These are phyloP conservation scores for Suillus tomentosus DNA, from an alignment of 768 basidiomycete species.

Conservation along the genomic window DNA sequence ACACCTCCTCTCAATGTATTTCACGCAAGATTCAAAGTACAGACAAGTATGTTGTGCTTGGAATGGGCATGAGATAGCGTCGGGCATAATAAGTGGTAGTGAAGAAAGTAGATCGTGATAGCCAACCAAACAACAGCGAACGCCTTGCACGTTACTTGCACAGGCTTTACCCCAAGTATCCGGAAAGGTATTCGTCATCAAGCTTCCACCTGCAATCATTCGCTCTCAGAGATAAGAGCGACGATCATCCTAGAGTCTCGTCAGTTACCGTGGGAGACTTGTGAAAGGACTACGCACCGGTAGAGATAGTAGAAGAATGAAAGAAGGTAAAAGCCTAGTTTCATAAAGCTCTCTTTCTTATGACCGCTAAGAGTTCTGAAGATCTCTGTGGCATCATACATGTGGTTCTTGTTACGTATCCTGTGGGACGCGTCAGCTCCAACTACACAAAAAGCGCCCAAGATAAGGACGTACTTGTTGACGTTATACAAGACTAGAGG, in stretches of 20 bases:
- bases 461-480: constrained; percentile 74
- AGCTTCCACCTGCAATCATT: constrained; percentile 33
- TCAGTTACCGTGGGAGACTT: not conserved
- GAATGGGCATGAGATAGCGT: not conserved
- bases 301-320: constrained; percentile 94
- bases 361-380: constrained; percentile 92
- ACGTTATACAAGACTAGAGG: constrained; percentile 89
- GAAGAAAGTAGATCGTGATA: constrained; percentile 9
- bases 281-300: constrained; percentile 51
- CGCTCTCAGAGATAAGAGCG: constrained; percentile 80
- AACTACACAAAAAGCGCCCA: not conserved
- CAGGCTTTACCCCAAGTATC: not conserved
- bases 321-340: constrained; percentile 90
- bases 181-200: not conserved
- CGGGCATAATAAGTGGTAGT: not conserved
- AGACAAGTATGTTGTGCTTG: not conserved
- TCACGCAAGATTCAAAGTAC: not conserved
- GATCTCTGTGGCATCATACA: constrained; percentile 99
- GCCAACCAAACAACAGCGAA: constrained; percentile 1
- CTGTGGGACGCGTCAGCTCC: constrained; percentile 40
- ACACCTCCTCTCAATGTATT: constrained; percentile 5
- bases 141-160: not conserved
- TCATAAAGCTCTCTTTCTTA: constrained; percentile 96
- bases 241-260: constrained; percentile 70
- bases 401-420: constrained; percentile 90